Evolutionary conservation across 2,329 filamentous ascomycete species (phyloP), one percentile per base, ranked within the genome.

Genomic region (Ophiostoma pallidulum): DNA sequence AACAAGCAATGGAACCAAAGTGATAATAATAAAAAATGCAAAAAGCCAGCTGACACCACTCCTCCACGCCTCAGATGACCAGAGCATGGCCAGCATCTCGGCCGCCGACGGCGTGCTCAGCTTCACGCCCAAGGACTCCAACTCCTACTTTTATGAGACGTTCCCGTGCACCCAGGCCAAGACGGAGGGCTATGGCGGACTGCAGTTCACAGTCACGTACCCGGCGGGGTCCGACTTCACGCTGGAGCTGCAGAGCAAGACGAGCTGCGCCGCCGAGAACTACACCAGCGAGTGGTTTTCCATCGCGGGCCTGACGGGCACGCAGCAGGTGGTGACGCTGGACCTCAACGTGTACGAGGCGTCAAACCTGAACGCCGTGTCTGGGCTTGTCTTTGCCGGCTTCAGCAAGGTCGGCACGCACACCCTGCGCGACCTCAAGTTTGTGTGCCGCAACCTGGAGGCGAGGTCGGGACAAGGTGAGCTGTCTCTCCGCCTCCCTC

Each of bases 221-320:
- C 50, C 52, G 28, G 38, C 52, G 5, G 52, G 52, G 10, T 32
- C 43, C 9, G 42, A 37, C 13, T 47, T 51, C 40, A 54, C 50
- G 14, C 28, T 54, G 5, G 52, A 54, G 50, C 31, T 43, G 22
- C 52, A 54, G 51, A 49, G 40, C 16, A 41, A 48, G 33, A 8
- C 50, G 3, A 33, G 31, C 18, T 54, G 52, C 44, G 20, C 13
- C 13, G 43, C 43, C n/a, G 38, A 40, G 32, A 47, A 45, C 42
- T 54, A 54, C 52, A 38, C 48, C 24, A 54, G 52, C 46, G 45
- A 52, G 36, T 54, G 48, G 50, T 53, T 51, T 41, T 18, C 32
- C 31, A 43, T 54, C 13, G 28, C 48, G 14, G 52, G 52, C 16
- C 44, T 54, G 20, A 36, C 47, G 24, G 49, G 48, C 22, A 49